Percentiles rank a stretch among this genome's conserved stretches.
These are phyloP conservation scores for Stipa capillata DNA, from an alignment of 176 grass and related monocot genomes.

Conservation along the genomic window DNA sequence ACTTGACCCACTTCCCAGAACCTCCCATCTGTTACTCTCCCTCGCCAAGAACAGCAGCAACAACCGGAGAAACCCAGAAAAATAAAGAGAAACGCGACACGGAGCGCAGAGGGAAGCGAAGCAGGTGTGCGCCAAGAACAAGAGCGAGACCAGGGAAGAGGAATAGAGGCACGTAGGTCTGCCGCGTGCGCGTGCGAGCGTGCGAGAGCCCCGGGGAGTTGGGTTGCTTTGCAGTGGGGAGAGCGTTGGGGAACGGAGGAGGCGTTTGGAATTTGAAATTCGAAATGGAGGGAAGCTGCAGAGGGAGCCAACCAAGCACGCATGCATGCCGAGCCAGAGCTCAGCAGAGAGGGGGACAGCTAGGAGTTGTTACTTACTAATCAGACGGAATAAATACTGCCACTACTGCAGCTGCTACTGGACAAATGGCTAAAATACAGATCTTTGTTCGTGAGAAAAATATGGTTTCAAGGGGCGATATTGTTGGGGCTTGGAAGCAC, in stretches of 20 bases:
- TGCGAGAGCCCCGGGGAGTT: too few relatives aligned
- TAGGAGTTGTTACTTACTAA: slow-evolving; percentile 13
- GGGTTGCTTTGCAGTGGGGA: slow-evolving; percentile 30
- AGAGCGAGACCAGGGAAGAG: neutral
- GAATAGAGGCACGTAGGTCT: too few relatives aligned
- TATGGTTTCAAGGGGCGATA: neutral
- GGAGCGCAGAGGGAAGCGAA: neutral
- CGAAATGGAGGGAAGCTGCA: slow-evolving; percentile 56
- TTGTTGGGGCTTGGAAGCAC: neutral
- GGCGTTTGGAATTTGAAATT: slow-evolving; percentile 93
- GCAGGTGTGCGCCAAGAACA: slow-evolving; percentile 5
- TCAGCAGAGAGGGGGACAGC: neutral
- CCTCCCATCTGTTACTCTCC: slow-evolving; percentile 25
- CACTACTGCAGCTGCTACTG: neutral
- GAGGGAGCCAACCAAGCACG: neutral
- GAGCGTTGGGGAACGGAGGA: slow-evolving; percentile 23
- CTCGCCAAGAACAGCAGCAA: neutral
- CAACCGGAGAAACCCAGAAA: neutral
- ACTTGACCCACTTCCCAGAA: slow-evolving; percentile 88
- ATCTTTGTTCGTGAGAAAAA: too few relatives aligned
- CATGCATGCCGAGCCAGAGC: slow-evolving; percentile 25
- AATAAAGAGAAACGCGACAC: neutral
- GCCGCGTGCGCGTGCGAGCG: slow-evolving; percentile 21
- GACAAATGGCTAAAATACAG: neutral
- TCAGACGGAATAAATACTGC: neutral